These are phyloP conservation scores for Backusella australiensis DNA, from an alignment of 192 early-diverging fungal species.

Conservation along the genomic window DNA sequence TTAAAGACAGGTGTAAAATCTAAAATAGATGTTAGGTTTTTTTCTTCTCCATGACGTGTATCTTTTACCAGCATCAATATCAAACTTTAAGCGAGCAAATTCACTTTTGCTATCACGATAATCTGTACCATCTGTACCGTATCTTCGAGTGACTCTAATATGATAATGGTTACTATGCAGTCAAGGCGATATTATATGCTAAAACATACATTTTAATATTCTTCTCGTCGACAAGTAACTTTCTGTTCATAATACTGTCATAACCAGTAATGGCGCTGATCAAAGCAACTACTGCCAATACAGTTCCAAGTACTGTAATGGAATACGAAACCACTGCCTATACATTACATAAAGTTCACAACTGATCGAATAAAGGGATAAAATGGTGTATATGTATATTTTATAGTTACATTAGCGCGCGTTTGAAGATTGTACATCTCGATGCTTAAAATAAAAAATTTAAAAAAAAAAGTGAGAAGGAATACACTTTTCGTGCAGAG, in stretches of 20 bases:
- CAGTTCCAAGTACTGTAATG: constrained; percentile 14
- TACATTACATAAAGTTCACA: background rate
- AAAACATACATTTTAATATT: constrained; percentile 25
- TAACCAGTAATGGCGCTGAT: constrained; percentile 23
- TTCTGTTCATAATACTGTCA: background rate
- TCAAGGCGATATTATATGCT: background rate
- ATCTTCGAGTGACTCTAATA: constrained; percentile 43
- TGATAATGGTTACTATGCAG: background rate
- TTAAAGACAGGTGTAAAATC: constrained; percentile 79
- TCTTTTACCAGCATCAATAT: constrained; percentile 65
- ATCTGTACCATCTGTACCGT: constrained; percentile 51
- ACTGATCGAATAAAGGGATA: background rate
- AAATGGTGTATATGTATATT: background rate
- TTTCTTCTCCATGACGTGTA: background rate
- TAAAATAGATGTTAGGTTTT: constrained; percentile 20
- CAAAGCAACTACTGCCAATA: constrained; percentile 28
- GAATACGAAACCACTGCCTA: constrained; percentile 29
- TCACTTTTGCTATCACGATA: constrained; percentile 55
- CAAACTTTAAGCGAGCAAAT: constrained; percentile 61
- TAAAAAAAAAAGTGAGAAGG: background rate
- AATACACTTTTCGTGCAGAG: background rate
- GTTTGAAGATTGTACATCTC: constrained; percentile 35
- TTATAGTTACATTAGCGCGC: constrained; percentile 25
- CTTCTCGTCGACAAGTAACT: constrained; percentile 15
- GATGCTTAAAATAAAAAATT: background rate